Evolutionary conservation across 78 protist genomes (phyloP).

Genomic region (Chrysochromulina tobinii): DNA sequence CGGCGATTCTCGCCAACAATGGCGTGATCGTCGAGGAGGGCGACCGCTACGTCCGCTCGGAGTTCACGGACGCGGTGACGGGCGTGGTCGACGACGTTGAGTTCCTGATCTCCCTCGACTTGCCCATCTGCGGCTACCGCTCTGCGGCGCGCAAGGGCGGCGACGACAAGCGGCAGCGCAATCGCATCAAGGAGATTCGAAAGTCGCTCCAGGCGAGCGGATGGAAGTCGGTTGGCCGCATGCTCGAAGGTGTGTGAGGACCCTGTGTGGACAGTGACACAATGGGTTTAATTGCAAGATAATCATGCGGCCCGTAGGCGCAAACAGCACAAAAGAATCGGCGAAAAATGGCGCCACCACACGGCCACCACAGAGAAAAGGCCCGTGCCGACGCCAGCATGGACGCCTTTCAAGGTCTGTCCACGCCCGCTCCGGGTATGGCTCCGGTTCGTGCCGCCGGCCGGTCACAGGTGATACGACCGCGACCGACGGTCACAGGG

Average conservation of each 20-base stretch:
- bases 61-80: background rate
- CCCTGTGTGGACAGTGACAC: background rate
- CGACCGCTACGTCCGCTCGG: background rate
- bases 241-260: background rate
- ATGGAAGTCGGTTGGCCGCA: background rate
- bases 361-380: too few species aligned
- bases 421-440: too few species aligned
- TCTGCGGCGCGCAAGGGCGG: background rate
- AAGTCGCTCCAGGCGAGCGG: background rate
- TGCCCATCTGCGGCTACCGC: background rate
- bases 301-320: too few species aligned
- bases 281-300: too few species aligned
- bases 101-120: background rate
- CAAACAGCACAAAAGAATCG: too few species aligned
- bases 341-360: too few species aligned
- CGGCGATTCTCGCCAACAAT: background rate
- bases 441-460: too few species aligned
- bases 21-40: background rate
- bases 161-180: slow-evolving; percentile 8
- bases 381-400: too few species aligned
- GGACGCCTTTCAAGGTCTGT: too few species aligned
- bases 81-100: slow-evolving; percentile 9
- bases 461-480: too few species aligned
- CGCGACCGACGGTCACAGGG: too few species aligned
- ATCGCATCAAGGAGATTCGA: background rate